Percentiles rank a stretch among this genome's conserved stretches.
Conservation (phyloP, 768 basidiomycete species). For the Mycena polygramma region DNA sequence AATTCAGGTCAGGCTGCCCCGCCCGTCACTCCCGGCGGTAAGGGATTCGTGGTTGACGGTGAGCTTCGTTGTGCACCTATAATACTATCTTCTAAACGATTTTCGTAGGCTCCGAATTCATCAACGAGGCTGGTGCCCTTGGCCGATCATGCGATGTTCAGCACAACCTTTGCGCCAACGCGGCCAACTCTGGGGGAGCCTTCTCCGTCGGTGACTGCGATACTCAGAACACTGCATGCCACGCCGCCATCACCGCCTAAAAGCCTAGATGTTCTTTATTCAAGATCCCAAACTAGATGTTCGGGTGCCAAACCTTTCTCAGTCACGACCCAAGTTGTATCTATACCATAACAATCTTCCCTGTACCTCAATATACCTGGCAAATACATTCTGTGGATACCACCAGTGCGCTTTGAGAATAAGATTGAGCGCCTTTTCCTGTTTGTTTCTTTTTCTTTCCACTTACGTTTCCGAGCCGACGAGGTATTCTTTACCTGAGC, state of each 20-base stretch:
- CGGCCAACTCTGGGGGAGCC: slow-evolving; percentile 60
- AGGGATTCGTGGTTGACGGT: slow-evolving; percentile 60
- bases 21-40: slow-evolving; percentile 55
- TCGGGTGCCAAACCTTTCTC: slow-evolving; percentile 42
- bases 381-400: slow-evolving; percentile 36
- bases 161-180: slow-evolving; percentile 67
- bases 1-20: slow-evolving; percentile 50
- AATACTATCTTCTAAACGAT: neutral
- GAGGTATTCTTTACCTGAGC: too few relatives aligned
- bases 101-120: slow-evolving; percentile 55
- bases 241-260: slow-evolving; percentile 42
- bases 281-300: slow-evolving; percentile 44
- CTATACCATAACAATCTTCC: slow-evolving; percentile 60
- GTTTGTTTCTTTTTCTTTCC: too few relatives aligned
- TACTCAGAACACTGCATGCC: slow-evolving; percentile 41
- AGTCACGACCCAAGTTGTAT: slow-evolving; percentile 53
- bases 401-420: neutral
- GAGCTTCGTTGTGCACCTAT: neutral
- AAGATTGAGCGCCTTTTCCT: too few relatives aligned
- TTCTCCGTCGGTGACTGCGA: slow-evolving; percentile 52
- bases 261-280: slow-evolving; percentile 37
- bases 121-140: slow-evolving; percentile 62
- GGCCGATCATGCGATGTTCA: slow-evolving; percentile 72
- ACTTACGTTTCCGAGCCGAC: too few relatives aligned
- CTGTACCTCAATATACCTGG: slow-evolving; percentile 24